Evolutionary conservation across 2,329 filamentous ascomycete species (phyloP).

Genomic region (Verticillium isaacii): DNA sequence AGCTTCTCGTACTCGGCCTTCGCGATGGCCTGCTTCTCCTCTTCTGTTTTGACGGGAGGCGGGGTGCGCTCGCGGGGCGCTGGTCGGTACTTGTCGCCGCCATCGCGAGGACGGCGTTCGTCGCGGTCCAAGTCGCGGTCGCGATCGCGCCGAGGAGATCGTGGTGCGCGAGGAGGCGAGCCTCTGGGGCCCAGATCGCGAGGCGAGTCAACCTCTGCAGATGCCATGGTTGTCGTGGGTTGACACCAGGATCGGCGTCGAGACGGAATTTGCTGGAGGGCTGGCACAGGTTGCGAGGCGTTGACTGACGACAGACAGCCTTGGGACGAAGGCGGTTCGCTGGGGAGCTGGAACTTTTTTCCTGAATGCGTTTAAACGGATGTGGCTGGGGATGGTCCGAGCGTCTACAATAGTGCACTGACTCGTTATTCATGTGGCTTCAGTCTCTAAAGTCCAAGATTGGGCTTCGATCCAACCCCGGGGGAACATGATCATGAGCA

Average conservation of each 20-base stretch:
- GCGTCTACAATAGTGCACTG: not conserved
- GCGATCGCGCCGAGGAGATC: slow-evolving; percentile 12
- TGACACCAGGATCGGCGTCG: not conserved
- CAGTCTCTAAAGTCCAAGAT: not conserved
- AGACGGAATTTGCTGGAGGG: not conserved
- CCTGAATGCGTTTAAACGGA: not conserved
- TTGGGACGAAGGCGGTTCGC: not conserved
- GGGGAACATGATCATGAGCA: too few relatives aligned
- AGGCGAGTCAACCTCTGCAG: slow-evolving; percentile 36
- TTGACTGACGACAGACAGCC: not conserved
- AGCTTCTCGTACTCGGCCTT: slow-evolving; percentile 94
- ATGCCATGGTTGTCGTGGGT: slow-evolving; percentile 33
- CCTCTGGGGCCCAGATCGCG: slow-evolving; percentile 8
- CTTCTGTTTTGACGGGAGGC: slow-evolving; percentile 54
- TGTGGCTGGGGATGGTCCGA: not conserved
- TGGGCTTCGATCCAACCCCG: too few relatives aligned
- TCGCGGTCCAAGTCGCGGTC: slow-evolving; percentile 14
- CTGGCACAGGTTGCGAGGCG: not conserved
- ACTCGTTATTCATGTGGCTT: not conserved
- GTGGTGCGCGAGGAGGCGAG: not conserved
- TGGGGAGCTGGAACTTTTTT: not conserved
- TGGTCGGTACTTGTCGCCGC: slow-evolving; percentile 46
- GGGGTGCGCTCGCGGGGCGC: slow-evolving; percentile 25
- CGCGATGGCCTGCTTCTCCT: slow-evolving; percentile 80
- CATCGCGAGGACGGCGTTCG: slow-evolving; percentile 25